Percentiles rank a stretch among this genome's conserved stretches.
Conservation (phyloP, 1,284 basidiomycete species). For the Xanthoconium separans region DNA sequence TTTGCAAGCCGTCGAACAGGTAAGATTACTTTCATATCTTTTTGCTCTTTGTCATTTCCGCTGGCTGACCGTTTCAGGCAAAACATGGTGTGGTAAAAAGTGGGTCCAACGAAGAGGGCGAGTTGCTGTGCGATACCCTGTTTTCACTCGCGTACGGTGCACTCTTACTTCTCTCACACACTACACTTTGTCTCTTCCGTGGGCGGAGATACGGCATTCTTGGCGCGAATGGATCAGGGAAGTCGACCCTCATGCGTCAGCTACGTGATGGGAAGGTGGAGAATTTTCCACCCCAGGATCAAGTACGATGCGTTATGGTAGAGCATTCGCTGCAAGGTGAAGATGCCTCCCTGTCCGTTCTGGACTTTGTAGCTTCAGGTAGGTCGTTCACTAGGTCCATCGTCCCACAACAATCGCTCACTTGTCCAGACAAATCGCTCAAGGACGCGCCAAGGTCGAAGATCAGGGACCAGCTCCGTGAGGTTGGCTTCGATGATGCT, state of each 20-base stretch:
- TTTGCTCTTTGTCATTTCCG: conserved; percentile 5
- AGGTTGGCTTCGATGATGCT: conserved; percentile 90
- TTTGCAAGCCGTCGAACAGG: conserved; percentile 77
- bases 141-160: conserved; percentile 98
- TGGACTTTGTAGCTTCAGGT: conserved; percentile 90
- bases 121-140: conserved; percentile 87
- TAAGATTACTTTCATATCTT: conserved; percentile 23
- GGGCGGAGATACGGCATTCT: conserved; percentile 95
- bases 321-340: conserved; percentile 96
- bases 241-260: conserved; percentile 96
- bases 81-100: conserved; percentile 45
- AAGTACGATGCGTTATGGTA: conserved; percentile 91
- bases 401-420: conserved; percentile 5
- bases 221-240: conserved; percentile 94
- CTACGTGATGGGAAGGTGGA: conserved; percentile 94
- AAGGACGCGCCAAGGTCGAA: conserved; percentile 58
- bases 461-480: conserved; percentile 76
- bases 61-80: conserved; percentile 39
- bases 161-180: conserved; percentile 93
- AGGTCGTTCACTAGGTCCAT: conserved; percentile 24
- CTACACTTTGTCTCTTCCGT: conserved; percentile 85
- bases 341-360: conserved; percentile 75
- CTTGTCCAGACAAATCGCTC: conserved; percentile 56
- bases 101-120: conserved; percentile 71
- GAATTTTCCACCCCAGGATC: conserved; percentile 89